These are phyloP conservation scores for Adansonia madagascariensis DNA, from an alignment of 441 rosid genomes.

Conservation along the genomic window DNA sequence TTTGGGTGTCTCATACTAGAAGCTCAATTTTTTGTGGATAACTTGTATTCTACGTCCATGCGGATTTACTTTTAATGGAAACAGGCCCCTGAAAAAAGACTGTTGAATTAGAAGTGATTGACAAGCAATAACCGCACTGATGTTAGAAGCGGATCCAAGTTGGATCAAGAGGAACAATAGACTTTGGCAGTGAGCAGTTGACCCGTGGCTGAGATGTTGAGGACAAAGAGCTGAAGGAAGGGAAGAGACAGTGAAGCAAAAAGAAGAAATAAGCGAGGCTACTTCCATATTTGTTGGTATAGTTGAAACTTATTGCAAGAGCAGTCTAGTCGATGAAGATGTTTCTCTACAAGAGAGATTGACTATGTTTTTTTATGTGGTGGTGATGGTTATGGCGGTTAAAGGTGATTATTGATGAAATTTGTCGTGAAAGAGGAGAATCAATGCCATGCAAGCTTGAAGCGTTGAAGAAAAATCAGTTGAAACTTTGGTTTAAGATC, in stretches of 20 bases:
- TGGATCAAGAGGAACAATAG: too few relatives aligned
- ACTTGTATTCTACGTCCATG: constrained; percentile 10
- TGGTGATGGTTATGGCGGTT: too few relatives aligned
- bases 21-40: constrained; percentile 26
- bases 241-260: constrained; percentile 32
- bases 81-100: constrained; percentile 24
- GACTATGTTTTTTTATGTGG: too few relatives aligned
- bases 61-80: constrained; percentile 19
- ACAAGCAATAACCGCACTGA: not conserved
- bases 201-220: constrained; percentile 37
- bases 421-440: too few relatives aligned
- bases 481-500: too few relatives aligned
- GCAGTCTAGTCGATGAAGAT: too few relatives aligned
- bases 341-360: too few relatives aligned
- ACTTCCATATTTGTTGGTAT: constrained; percentile 44
- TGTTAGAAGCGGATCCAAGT: too few relatives aligned
- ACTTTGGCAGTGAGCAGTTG: not conserved
- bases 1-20: constrained; percentile 26
- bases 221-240: constrained; percentile 35
- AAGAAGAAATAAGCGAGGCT: constrained; percentile 26
- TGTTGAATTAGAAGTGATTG: not conserved
- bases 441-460: too few relatives aligned
- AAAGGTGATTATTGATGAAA: too few relatives aligned
- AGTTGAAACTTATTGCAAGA: too few relatives aligned
- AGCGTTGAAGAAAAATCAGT: too few relatives aligned